Evolutionary conservation across 2,329 filamentous ascomycete genomes (phyloP), one percentile per base, ranked within the genome.

Genomic region (Ophiostoma sp.): DNA sequence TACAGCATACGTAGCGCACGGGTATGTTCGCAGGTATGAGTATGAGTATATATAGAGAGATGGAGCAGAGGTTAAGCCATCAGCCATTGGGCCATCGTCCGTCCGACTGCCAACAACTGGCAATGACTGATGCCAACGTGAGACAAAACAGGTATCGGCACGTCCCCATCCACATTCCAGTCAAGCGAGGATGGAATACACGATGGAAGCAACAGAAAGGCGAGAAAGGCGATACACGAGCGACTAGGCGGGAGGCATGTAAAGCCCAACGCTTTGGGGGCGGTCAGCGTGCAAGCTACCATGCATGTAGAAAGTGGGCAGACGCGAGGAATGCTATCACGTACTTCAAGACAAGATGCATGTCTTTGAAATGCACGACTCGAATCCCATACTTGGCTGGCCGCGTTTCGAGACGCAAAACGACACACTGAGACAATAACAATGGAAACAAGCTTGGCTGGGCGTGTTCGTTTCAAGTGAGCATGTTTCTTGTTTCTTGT

Each of bases 361-460:
- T 62, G 27, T 62, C 57, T 62, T 3, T 57, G 52, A 57, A 31
- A 57, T 57, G 52, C 52, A 57, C 11, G 27, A 27, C 57, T 17
- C 33, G 27, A 62, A 62, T 33, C 57, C 57, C 57, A 62, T 62
- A 27, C 57, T 62, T 62, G 57, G 57, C 57, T 33, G 57, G 27
- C 57, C 57, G 57, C 27, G 57, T 62, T 62, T 62, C 57, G 57
- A 33, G 54, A 60, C n/a, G 11, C 33, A 17, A 62, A 62, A 33
- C 57, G 57, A 33, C 57, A 27, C 11, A 62, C 57, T 62, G 57
- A 62, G 57, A 62, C 57, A 62, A 62, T 33, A 62, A 62, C 57
- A 62, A 62, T 17, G 23, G 57, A 62, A 23, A 57, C 15, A 11
- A 31, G 57, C 57, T 62, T 62, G 27, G 57, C 57, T 62, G 27